Conservation (phyloP, 768 basidiomycete genomes). For the Tremella mesenterica region DNA sequence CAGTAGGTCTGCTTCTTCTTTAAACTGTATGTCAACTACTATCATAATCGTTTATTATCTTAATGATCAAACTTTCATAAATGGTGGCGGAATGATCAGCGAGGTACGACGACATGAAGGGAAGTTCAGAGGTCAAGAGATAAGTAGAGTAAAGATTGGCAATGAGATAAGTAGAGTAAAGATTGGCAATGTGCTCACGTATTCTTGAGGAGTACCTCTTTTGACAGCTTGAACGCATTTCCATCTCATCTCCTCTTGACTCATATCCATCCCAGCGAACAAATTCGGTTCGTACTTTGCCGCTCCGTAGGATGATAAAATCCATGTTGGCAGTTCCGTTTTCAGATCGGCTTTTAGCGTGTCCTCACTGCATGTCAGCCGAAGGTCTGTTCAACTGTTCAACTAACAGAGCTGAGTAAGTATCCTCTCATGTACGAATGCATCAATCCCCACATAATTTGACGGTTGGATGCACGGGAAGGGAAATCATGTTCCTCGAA, state of each 20-base stretch:
- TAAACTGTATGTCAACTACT: conserved; percentile 13
- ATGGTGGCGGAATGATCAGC: too few relatives aligned
- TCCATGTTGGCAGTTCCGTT: conserved; percentile 67
- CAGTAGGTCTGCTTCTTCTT: conserved; percentile 19
- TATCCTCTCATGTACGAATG: neutral
- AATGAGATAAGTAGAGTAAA: neutral
- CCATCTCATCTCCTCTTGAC: conserved; percentile 67
- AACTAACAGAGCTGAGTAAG: neutral
- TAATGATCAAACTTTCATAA: too few relatives aligned
- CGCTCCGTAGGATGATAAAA: conserved; percentile 67
- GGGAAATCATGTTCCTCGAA: neutral
- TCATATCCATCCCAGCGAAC: conserved; percentile 60
- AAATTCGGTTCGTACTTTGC: conserved; percentile 65
- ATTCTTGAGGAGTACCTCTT: conserved; percentile 54
- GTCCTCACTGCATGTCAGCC: conserved; percentile 50
- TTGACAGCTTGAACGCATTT: conserved; percentile 57
- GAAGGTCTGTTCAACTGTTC: neutral
- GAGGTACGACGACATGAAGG: neutral
- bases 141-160: neutral
- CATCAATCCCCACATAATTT: neutral
- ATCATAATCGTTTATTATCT: neutral
- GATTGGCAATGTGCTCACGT: conserved; percentile 51
- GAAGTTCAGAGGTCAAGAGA: neutral
- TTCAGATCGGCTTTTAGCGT: conserved; percentile 59
- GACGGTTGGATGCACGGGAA: neutral